Evolutionary conservation across 1,139 yeast species (phyloP).

Genomic region (Diutina mesorugosa): DNA sequence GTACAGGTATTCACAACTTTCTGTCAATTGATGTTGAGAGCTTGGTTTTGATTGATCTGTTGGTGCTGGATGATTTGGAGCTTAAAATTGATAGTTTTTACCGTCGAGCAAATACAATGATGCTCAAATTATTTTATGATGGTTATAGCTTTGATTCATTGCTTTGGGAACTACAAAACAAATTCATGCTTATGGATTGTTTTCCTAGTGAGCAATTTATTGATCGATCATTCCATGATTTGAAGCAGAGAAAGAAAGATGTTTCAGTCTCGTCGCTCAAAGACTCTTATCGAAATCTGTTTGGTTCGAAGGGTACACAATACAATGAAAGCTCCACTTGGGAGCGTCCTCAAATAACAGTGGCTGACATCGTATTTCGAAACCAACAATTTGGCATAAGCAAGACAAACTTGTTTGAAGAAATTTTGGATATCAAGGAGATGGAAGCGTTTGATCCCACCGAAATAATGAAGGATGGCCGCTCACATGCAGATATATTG

Average conservation of each 20-base stretch:
- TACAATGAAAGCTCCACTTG: conserved; percentile 4
- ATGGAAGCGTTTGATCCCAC: conserved; percentile 56
- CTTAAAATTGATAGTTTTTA: conserved; percentile 53
- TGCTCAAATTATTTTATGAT: conserved; percentile 44
- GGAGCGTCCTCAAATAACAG: conserved; percentile 3
- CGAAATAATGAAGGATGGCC: conserved; percentile 20
- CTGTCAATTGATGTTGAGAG: conserved; percentile 15
- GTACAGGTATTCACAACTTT: conserved; percentile 24
- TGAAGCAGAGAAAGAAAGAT: conserved; percentile 18
- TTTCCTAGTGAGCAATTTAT: conserved; percentile 36
- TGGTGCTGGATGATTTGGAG: conserved; percentile 46
- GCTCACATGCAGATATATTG: not conserved
- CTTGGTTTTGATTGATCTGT: conserved; percentile 16
- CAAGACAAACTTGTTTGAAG: conserved; percentile 30
- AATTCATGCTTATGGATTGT: conserved; percentile 37
- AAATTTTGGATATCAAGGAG: conserved; percentile 50
- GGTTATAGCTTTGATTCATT: conserved; percentile 45
- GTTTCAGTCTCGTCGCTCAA: conserved; percentile 12
- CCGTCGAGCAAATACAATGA: conserved; percentile 49
- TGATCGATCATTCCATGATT: conserved; percentile 19
- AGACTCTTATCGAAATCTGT: conserved; percentile 10
- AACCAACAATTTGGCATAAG: conserved; percentile 20
- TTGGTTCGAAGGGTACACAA: not conserved
- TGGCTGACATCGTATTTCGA: conserved; percentile 9
- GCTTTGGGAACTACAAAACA: conserved; percentile 35